Evolutionary conservation across 345 rosid genomes (phyloP).

Genomic region (Dimocarpus longan): DNA sequence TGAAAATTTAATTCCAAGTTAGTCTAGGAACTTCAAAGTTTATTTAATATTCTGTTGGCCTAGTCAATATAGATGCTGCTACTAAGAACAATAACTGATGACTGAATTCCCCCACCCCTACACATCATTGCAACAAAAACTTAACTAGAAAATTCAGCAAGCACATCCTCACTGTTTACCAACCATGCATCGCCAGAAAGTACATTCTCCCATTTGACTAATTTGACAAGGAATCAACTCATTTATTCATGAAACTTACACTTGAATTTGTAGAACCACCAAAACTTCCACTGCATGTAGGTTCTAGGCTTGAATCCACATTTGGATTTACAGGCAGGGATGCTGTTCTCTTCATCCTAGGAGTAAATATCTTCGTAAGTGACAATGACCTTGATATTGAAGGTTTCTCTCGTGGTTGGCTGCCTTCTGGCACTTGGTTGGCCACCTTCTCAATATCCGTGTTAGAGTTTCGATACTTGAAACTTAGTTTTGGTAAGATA

Average conservation of each 20-base stretch:
- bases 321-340: slow-evolving; percentile 73
- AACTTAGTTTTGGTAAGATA: slow-evolving; percentile 61
- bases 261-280: slow-evolving; percentile 46
- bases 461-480: slow-evolving; percentile 51
- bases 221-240: background rate
- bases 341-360: slow-evolving; percentile 76
- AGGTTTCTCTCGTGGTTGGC: slow-evolving; percentile 52
- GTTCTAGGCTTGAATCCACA: slow-evolving; percentile 45
- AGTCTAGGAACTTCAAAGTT: background rate
- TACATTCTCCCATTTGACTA: background rate
- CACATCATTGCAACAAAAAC: slow-evolving; percentile 11
- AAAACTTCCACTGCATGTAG: slow-evolving; percentile 44
- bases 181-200: background rate
- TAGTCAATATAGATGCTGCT: background rate
- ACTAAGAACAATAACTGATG: background rate
- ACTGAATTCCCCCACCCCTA: background rate
- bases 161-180: background rate
- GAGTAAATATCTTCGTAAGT: slow-evolving; percentile 78
- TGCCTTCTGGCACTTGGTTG: slow-evolving; percentile 33
- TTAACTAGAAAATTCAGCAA: slow-evolving; percentile 8
- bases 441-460: slow-evolving; percentile 62
- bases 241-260: slow-evolving; percentile 46
- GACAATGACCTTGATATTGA: slow-evolving; percentile 79
- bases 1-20: background rate
- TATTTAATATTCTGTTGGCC: background rate